These are phyloP conservation scores for Polychytrium aggregatum DNA, from an alignment of 192 early-diverging fungal species.

Conservation along the genomic window DNA sequence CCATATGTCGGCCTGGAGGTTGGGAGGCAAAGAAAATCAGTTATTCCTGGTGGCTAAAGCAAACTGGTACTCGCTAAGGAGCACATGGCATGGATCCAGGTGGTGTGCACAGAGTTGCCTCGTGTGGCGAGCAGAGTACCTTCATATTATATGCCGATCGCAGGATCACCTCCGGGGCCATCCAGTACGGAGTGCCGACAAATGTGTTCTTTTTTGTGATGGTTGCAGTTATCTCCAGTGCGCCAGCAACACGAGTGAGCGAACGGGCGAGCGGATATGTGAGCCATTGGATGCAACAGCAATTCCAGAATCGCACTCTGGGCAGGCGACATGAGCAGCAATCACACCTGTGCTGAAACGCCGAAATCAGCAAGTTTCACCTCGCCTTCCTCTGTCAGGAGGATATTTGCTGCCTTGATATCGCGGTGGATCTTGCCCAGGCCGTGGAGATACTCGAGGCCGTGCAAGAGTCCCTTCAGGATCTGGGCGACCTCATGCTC, in stretches of 20 bases:
- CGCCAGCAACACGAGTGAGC: conserved; percentile 12
- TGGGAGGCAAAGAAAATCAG: too few species aligned
- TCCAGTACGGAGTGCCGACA: conserved; percentile 81
- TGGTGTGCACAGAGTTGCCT: neutral
- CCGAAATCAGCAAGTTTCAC: conserved; percentile 97
- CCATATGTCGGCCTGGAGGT: conserved; percentile 89
- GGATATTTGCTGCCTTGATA: conserved; percentile 87
- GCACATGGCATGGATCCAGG: too few species aligned
- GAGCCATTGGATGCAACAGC: too few species aligned
- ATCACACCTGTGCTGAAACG: conserved; percentile 78
- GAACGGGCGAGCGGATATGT: too few species aligned
- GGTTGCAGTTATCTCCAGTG: conserved; percentile 29
- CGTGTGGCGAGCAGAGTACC: too few species aligned
- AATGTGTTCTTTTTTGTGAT: conserved; percentile 90
- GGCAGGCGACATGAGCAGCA: too few species aligned
- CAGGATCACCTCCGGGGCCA: conserved; percentile 41
- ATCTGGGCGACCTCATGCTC: conserved; percentile 83
- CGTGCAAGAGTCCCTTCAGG: conserved; percentile 69
- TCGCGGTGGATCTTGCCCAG: conserved; percentile 66
- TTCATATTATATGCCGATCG: conserved; percentile 34
- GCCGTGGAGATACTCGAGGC: conserved; percentile 82
- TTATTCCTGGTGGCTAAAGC: neutral
- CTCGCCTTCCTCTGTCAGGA: conserved; percentile 61
- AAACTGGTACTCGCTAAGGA: neutral
- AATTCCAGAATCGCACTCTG: too few species aligned